These are phyloP conservation scores for Marasmius oreades DNA, from an alignment of 1,284 basidiomycete species.

Conservation along the genomic window DNA sequence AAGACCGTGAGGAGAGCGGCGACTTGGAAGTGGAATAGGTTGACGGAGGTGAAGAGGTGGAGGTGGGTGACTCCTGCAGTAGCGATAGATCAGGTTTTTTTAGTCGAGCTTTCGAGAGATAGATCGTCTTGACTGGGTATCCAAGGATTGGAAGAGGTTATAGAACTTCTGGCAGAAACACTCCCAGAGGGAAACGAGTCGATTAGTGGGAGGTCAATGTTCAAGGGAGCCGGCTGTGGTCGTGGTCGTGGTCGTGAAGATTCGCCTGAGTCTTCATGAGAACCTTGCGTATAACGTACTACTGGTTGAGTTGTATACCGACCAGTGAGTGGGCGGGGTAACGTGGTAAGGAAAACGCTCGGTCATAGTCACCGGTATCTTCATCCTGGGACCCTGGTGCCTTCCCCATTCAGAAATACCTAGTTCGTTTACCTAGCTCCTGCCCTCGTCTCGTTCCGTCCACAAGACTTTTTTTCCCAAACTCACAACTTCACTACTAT, in stretches of 20 bases:
- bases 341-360: no score
- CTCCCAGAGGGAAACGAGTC: constrained; percentile 15
- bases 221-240: constrained; percentile 15
- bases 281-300: no score
- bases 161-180: constrained; percentile 7
- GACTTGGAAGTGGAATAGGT: constrained; percentile 14
- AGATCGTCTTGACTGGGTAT: constrained; percentile 10
- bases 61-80: constrained; percentile 22
- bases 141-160: constrained; percentile 10
- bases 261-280: no score
- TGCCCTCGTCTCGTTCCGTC: not conserved
- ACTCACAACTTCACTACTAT: constrained; percentile 20
- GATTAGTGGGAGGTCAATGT: constrained; percentile 18
- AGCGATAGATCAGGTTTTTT: constrained; percentile 22
- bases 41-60: constrained; percentile 13
- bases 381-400: no score
- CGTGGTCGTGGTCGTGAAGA: constrained; percentile 23
- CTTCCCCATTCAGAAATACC: not conserved
- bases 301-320: no score
- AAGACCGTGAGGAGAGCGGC: constrained; percentile 13
- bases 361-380: no score
- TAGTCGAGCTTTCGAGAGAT: not conserved
- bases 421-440: not conserved
- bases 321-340: no score
- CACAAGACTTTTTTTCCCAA: not conserved